Conservation (phyloP, 257 asterid species). For the Capsicum baccatum region DNA sequence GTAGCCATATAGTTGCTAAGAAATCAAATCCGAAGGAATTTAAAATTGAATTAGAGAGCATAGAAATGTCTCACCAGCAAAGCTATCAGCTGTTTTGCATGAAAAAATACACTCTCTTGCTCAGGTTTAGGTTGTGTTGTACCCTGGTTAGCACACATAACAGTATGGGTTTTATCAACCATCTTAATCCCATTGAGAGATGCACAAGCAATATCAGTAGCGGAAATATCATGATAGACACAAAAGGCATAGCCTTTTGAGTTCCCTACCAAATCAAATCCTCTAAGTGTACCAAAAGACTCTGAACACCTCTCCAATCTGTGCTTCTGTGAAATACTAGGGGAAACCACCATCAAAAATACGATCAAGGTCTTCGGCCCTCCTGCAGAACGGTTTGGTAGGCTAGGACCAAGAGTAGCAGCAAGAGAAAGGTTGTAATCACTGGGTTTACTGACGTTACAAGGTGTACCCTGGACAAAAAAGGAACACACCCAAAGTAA, state of each 20-base stretch:
- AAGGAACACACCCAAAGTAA: background rate
- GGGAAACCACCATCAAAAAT: slow-evolving; percentile 95
- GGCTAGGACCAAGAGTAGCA: slow-evolving; percentile 97
- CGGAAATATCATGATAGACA: slow-evolving; percentile 85
- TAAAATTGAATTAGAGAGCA: background rate
- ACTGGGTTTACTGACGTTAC: slow-evolving; percentile 94
- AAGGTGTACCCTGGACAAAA: slow-evolving; percentile 84
- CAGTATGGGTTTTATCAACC: slow-evolving; percentile 97
- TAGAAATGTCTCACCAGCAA: slow-evolving; percentile 64
- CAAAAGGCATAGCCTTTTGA: slow-evolving; percentile 99
- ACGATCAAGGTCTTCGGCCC: slow-evolving; percentile 97
- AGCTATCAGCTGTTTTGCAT: slow-evolving; percentile 93
- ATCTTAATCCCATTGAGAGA: slow-evolving; percentile 96
- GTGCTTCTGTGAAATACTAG: slow-evolving; percentile 87
- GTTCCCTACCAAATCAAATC: slow-evolving; percentile 94
- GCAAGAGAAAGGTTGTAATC: slow-evolving; percentile 94
- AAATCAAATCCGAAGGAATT: background rate
- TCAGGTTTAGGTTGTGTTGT: slow-evolving; percentile 84
- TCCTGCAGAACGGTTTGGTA: slow-evolving; percentile 88
- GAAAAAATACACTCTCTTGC: slow-evolving; percentile 86
- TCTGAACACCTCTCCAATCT: slow-evolving; percentile 88
- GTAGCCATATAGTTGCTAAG: background rate
- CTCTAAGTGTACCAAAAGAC: slow-evolving; percentile 95
- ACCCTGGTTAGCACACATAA: slow-evolving; percentile 94
- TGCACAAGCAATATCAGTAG: slow-evolving; percentile 96